phyloP scores from a whole-genome alignment of 2,329 filamentous ascomycete genomes.

The Nigrograna mackinnonii region DNA sequence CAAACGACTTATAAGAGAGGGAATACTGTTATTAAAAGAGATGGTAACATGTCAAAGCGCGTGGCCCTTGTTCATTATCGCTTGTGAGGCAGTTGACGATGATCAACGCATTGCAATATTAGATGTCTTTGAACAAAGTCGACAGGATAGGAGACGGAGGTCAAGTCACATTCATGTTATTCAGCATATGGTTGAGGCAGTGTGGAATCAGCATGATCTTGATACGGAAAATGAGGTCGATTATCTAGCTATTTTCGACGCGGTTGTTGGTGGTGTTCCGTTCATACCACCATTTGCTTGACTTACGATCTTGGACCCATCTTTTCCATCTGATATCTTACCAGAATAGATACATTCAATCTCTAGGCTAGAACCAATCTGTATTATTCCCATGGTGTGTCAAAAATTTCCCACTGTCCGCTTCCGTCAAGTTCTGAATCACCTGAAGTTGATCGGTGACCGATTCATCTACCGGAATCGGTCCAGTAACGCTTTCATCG shows the following conservation, averaged over 20 bases:
- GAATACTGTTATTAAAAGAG: slow-evolving; percentile 12
- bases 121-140: slow-evolving; percentile 12
- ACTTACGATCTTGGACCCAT: slow-evolving; percentile 4
- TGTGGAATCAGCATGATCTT: slow-evolving; percentile 16
- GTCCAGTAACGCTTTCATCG: slow-evolving; percentile 11
- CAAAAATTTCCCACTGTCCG: slow-evolving; percentile 14
- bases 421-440: slow-evolving; percentile 10
- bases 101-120: slow-evolving; percentile 14
- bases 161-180: slow-evolving; percentile 14
- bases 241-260: slow-evolving; percentile 14
- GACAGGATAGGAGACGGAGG: slow-evolving; percentile 13
- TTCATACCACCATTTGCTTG: slow-evolving; percentile 16
- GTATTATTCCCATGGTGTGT: slow-evolving; percentile 10
- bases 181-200: slow-evolving; percentile 12
- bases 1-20: slow-evolving; percentile 14
- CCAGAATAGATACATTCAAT: slow-evolving; percentile 4
- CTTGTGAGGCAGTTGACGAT: slow-evolving; percentile 12
- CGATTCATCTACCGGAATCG: slow-evolving; percentile 10
- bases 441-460: slow-evolving; percentile 11
- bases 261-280: slow-evolving; percentile 12
- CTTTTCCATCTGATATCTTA: not conserved
- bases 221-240: slow-evolving; percentile 12
- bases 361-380: slow-evolving; percentile 9
- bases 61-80: slow-evolving; percentile 15
- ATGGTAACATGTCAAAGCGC: slow-evolving; percentile 15